Percentiles rank a stretch among this genome's conserved stretches.
Evolutionary conservation across 192 early-diverging fungal species (phyloP).

Genomic region (Chytriomyces hyalinus): DNA sequence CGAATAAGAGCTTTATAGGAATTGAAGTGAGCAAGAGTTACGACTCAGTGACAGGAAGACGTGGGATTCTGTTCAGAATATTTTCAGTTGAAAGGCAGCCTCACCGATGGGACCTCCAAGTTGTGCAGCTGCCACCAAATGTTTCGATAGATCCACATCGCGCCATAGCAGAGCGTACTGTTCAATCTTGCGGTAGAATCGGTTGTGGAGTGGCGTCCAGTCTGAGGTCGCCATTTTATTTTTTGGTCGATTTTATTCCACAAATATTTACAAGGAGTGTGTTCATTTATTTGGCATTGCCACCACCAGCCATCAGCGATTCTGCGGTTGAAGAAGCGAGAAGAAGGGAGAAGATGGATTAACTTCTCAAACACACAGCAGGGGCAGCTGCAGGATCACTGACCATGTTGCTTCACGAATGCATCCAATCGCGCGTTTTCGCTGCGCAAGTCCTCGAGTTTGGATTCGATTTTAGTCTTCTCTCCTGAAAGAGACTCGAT

Average conservation of each 20-base stretch:
- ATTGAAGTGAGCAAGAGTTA: not conserved
- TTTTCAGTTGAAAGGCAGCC: not conserved
- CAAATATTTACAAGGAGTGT: no score
- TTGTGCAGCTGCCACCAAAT: slow-evolving; percentile 78
- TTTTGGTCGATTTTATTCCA: no score
- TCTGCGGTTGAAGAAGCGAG: no score
- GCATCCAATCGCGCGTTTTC: slow-evolving; percentile 49
- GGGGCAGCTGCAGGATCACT: not conserved
- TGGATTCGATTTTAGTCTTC: slow-evolving; percentile 41
- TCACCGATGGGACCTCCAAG: slow-evolving; percentile 93
- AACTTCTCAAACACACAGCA: not conserved
- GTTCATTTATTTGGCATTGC: no score
- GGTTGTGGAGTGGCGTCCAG: slow-evolving; percentile 23
- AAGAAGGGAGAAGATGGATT: not conserved
- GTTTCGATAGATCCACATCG: slow-evolving; percentile 74
- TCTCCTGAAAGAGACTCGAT: slow-evolving; percentile 41
- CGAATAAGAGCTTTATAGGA: slow-evolving; percentile 78
- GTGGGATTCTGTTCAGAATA: not conserved
- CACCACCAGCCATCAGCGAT: no score
- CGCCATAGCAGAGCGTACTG: slow-evolving; percentile 90
- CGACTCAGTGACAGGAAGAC: no score
- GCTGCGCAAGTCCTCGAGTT: slow-evolving; percentile 45
- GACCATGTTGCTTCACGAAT: slow-evolving; percentile 31
- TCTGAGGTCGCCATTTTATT: not conserved
- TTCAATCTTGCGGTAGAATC: slow-evolving; percentile 64